A percentile compares a stretch with the other conserved stretches of the same genome.
Conservation (phyloP, 768 basidiomycete genomes). For the Sarcodon aspratus region DNA sequence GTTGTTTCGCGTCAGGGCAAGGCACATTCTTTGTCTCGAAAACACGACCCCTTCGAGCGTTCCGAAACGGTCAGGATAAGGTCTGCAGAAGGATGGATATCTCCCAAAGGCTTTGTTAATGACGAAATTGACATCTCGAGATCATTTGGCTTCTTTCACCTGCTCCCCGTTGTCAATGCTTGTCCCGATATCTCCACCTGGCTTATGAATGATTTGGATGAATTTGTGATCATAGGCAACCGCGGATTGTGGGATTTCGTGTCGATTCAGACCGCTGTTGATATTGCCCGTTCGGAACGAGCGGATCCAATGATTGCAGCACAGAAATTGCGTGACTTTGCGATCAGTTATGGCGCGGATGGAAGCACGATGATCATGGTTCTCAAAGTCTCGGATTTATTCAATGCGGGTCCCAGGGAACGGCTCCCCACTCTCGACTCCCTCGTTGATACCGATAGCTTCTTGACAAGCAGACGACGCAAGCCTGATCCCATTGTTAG, state of each 20-base stretch:
- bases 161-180: conserved; percentile 84
- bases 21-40: conserved; percentile 61
- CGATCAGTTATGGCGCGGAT: conserved; percentile 91
- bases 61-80: conserved; percentile 82
- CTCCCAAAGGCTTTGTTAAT: conserved; percentile 82
- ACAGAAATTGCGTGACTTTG: conserved; percentile 92
- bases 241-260: conserved; percentile 90
- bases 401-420: conserved; percentile 33
- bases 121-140: conserved; percentile 88
- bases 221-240: conserved; percentile 94
- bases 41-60: conserved; percentile 86
- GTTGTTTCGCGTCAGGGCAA: conserved; percentile 73
- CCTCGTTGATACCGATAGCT: conserved; percentile 29
- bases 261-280: conserved; percentile 90
- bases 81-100: conserved; percentile 88
- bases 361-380: conserved; percentile 99
- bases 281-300: conserved; percentile 74
- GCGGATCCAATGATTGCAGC: conserved; percentile 82
- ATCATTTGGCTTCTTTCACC: conserved; percentile 87
- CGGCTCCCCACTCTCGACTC: conserved; percentile 36
- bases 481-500: conserved; percentile 37
- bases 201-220: conserved; percentile 72
- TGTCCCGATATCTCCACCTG: conserved; percentile 67
- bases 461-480: conserved; percentile 18
- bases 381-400: conserved; percentile 70